These are phyloP conservation scores for Grosmannia clavigera DNA, from an alignment of 2,329 filamentous ascomycete genomes.

Conservation along the genomic window DNA sequence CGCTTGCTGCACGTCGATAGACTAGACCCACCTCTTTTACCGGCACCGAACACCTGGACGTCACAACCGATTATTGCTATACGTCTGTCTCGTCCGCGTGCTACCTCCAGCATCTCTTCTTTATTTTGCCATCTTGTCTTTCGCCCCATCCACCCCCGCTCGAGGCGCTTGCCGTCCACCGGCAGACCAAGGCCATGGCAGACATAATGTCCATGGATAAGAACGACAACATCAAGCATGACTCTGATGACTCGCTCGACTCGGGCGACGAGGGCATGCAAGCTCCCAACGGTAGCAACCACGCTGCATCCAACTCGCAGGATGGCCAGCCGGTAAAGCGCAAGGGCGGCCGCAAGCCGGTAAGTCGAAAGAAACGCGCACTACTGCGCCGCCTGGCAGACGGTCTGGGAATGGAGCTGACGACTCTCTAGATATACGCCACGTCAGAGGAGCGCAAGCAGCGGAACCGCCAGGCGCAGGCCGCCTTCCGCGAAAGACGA, in stretches of 20 bases:
- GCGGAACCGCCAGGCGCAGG: constrained; percentile 91
- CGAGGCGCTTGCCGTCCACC: constrained; percentile 28
- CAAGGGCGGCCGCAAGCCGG: constrained; percentile 94
- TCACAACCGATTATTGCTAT: not conserved
- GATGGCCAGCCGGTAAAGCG: constrained; percentile 67
- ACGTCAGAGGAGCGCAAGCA: constrained; percentile 98
- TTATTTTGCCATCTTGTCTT: constrained; percentile 1
- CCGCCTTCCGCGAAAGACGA: constrained; percentile 88
- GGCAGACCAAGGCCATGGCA: constrained; percentile 42
- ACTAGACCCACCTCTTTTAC: not conserved
- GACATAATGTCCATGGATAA: constrained; percentile 57
- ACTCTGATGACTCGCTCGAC: constrained; percentile 48
- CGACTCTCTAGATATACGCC: constrained; percentile 67
- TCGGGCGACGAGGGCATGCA: constrained; percentile 48
- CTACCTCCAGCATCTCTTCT: not conserved
- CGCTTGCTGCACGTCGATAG: not conserved
- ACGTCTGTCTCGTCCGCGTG: not conserved
- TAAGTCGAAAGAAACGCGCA: constrained; percentile 32
- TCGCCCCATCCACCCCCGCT: not conserved
- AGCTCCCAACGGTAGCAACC: constrained; percentile 19
- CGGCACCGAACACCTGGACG: not conserved
- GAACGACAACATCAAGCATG: constrained; percentile 43
- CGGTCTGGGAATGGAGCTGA: not conserved
- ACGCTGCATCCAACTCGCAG: constrained; percentile 25
- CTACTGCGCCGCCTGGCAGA: not conserved